phyloP scores from a whole-genome alignment of 257 asterid species.

The Fraxinus anomala region DNA sequence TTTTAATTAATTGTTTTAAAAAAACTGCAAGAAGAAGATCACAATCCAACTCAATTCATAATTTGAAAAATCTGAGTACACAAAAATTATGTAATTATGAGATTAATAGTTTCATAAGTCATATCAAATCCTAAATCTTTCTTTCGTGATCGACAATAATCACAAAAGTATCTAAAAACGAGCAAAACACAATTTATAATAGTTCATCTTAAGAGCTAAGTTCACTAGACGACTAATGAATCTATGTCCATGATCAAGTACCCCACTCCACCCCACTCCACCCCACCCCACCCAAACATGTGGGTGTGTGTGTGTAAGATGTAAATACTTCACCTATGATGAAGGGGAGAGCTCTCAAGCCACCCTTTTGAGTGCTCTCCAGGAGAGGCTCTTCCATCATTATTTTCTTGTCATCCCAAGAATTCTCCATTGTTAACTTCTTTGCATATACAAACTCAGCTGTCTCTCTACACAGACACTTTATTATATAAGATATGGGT shows the following conservation, averaged over 20 bases:
- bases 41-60: conserved; percentile 2
- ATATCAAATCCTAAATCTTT: too few species aligned
- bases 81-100: too few species aligned
- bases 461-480: neutral
- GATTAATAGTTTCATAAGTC: too few species aligned
- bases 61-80: neutral
- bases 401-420: conserved; percentile 17
- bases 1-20: neutral
- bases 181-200: neutral
- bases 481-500: too few species aligned
- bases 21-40: neutral
- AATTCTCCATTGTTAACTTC: conserved; percentile 24
- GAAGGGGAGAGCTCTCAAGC: conserved; percentile 71
- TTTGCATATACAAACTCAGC: neutral
- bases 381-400: conserved; percentile 40
- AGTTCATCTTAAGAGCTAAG: neutral
- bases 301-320: neutral
- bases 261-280: neutral
- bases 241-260: neutral
- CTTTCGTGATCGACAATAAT: too few species aligned
- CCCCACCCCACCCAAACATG: neutral
- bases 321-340: conserved; percentile 47
- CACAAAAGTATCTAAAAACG: neutral
- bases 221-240: too few species aligned
- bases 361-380: conserved; percentile 52